Base-by-base conservation (phyloP, 352 stramenopile species). In the Globisporangium spiculum region DNA sequence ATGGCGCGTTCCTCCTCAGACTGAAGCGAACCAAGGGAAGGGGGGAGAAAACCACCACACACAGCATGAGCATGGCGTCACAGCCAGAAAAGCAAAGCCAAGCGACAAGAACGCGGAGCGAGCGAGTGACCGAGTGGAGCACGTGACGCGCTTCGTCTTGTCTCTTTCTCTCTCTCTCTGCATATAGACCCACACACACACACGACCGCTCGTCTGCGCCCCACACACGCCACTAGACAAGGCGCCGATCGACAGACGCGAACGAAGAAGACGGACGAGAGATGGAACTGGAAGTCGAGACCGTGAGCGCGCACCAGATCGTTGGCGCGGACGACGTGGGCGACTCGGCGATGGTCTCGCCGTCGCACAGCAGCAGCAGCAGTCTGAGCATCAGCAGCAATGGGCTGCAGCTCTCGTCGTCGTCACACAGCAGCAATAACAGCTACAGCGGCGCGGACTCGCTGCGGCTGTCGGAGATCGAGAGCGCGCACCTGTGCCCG, bases 391-490 rank as follows among this genome's bases (percentile, higher is more conserved):
- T 72, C 27, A 75, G 70, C 46, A 74, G 26, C 24, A 41, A 26
- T 34, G 53, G 26, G 5, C 52, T 52, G 46, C 48, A 67, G 26
- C 44, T 5, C 7, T 52, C 18, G 4, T 89, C 81, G 59, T 80
- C 80, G 24, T 85, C 70, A 26, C 81, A 76, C 63, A 80, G 72
- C 38, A 66, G 36, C 7, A 71, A 63, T 34, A 78, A 69, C 26
- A 75, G 70, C 46, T 73, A 24, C 24, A n/a, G n/a, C 20, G 53
- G 26, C 7, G 52, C 34, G 48, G 81, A 90, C 41, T 77, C 80
- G 54, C 74, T 93, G 34, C 85, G 85, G 30, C 76, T 94, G 69
- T 91, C 86, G 52, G 86, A 94, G 74, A 92, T 94, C 65, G 86
- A 94, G 70, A 91, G 76, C 64, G 84, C 86, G 57, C 83, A 93